Evolutionary conservation across 1,139 yeast genomes (phyloP).

Genomic region (Lodderomyces elongisporus): DNA sequence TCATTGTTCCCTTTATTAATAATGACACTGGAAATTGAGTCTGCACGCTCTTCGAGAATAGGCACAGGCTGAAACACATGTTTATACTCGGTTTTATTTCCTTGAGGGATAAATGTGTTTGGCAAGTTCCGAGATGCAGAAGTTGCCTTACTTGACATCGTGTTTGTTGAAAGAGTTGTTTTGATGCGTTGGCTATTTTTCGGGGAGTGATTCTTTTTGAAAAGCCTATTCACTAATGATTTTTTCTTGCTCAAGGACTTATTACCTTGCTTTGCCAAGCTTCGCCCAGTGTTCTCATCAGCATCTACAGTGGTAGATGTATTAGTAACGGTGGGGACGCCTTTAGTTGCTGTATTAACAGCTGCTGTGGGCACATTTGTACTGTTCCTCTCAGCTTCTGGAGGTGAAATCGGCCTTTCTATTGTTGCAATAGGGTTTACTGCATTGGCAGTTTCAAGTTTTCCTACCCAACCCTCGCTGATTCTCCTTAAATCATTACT

Average conservation of each 20-base stretch:
- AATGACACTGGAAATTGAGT: slow-evolving; percentile 4
- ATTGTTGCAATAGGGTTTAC: not conserved
- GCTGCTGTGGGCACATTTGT: too few relatives aligned
- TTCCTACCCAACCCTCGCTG: too few relatives aligned
- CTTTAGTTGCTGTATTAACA: too few relatives aligned
- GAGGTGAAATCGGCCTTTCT: not conserved
- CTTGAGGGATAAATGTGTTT: slow-evolving; percentile 11
- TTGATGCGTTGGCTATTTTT: not conserved
- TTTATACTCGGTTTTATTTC: slow-evolving; percentile 13
- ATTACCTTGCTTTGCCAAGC: not conserved
- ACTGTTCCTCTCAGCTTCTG: not conserved
- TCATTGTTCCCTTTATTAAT: slow-evolving; percentile 1
- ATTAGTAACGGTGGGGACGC: too few relatives aligned
- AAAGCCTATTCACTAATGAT: slow-evolving; percentile 3
- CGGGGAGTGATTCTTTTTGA: slow-evolving; percentile 2
- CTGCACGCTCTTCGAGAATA: slow-evolving; percentile 8
- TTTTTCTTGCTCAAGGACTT: not conserved
- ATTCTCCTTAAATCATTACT: slow-evolving; percentile 19
- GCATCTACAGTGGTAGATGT: too few relatives aligned
- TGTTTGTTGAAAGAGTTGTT: not conserved
- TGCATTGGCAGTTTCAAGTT: not conserved
- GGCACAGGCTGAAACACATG: slow-evolving; percentile 17
- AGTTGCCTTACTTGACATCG: not conserved
- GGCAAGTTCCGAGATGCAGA: slow-evolving; percentile 4
- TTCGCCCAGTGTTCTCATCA: too few relatives aligned